Percentiles rank a stretch among this genome's conserved stretches.
These are phyloP conservation scores for Geotrichum aggregatum DNA, from an alignment of 1,139 yeast species.

Conservation along the genomic window DNA sequence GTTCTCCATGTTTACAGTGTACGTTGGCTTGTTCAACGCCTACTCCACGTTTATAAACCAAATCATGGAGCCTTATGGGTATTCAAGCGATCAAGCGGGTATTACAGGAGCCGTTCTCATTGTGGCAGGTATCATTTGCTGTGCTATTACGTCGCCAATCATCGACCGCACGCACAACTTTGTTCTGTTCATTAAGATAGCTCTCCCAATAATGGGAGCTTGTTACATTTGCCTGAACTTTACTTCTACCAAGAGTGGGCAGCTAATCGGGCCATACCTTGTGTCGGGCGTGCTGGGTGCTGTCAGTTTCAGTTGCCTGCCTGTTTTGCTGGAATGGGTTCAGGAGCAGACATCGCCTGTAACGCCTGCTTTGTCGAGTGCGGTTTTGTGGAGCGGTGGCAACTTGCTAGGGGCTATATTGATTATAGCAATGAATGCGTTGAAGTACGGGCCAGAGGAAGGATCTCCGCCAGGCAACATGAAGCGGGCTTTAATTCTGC, in stretches of 20 bases:
- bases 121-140: conserved; percentile 35
- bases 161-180: conserved; percentile 35
- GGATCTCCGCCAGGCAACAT: conserved; percentile 38
- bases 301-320: conserved; percentile 36
- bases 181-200: conserved; percentile 28
- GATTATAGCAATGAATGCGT: conserved; percentile 37
- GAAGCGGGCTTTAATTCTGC: conserved; percentile 36
- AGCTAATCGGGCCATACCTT: conserved; percentile 35
- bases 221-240: conserved; percentile 37
- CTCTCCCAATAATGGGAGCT: conserved; percentile 35
- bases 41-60: conserved; percentile 37
- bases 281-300: conserved; percentile 40
- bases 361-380: conserved; percentile 36
- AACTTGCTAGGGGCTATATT: conserved; percentile 38
- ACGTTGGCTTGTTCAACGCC: conserved; percentile 40
- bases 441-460: conserved; percentile 30
- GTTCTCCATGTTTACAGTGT: conserved; percentile 34
- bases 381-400: conserved; percentile 38
- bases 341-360: conserved; percentile 39
- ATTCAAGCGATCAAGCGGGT: conserved; percentile 37
- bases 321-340: conserved; percentile 38
- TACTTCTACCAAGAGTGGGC: conserved; percentile 31
- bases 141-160: conserved; percentile 37
- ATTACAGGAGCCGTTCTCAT: conserved; percentile 38
- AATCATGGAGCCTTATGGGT: conserved; percentile 39